phyloP scores from a whole-genome alignment of 345 rosid genomes.

The Syzygium jambos region DNA sequence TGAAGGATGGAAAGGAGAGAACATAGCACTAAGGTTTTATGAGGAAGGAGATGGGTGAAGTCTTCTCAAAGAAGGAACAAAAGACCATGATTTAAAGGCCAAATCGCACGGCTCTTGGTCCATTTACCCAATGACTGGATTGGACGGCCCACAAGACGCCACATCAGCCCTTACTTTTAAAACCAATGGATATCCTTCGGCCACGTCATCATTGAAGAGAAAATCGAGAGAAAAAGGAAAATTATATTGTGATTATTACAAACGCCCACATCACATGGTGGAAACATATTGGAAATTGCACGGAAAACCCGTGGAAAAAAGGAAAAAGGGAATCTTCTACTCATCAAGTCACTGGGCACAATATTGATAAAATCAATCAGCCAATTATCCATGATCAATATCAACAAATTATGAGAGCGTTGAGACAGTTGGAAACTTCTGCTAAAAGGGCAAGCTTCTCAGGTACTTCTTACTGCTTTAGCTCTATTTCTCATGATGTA shows the following conservation, averaged over 20 bases:
- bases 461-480: background rate
- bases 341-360: background rate
- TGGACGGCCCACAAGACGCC: fast-evolving
- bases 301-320: background rate
- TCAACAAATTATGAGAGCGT: background rate
- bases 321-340: background rate
- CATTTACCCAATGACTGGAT: background rate
- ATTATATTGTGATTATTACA: fast-evolving
- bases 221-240: too few species aligned
- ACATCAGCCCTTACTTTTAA: background rate
- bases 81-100: background rate
- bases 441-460: background rate
- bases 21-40: background rate
- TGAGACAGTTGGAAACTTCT: background rate
- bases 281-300: background rate
- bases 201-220: background rate
- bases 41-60: fast-evolving
- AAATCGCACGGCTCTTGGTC: fast-evolving
- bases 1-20: background rate
- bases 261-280: background rate
- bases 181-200: background rate
- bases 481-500: background rate
- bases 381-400: too few species aligned
- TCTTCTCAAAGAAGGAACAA: background rate
- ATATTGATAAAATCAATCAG: background rate